Conservation (phyloP, 495 filamentous ascomycete species). For the Cairneyella variabilis region DNA sequence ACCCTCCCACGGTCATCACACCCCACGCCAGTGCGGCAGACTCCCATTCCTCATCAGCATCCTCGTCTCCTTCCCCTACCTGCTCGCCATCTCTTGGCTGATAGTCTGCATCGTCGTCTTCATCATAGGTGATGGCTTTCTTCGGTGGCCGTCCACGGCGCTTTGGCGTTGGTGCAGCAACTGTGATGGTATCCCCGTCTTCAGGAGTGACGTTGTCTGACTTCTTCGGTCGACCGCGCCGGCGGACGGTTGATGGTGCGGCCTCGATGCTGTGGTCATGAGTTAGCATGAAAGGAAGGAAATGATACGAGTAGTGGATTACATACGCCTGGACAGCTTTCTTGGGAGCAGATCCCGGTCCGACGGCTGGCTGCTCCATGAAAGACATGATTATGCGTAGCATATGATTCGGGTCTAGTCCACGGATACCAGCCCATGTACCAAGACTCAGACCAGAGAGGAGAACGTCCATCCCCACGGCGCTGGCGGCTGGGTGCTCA, state of each 20-base stretch:
- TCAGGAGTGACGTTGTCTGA: not conserved
- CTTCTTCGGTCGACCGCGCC: slow-evolving; percentile 4
- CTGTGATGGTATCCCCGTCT: not conserved
- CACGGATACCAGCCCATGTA: slow-evolving; percentile 48
- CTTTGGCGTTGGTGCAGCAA: not conserved
- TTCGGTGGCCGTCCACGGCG: slow-evolving; percentile 26
- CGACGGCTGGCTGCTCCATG: slow-evolving; percentile 11
- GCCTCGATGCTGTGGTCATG: not conserved
- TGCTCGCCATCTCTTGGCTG: slow-evolving; percentile 23
- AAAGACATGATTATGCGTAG: slow-evolving; percentile 7
- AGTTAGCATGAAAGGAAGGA: not conserved
- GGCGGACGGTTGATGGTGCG: slow-evolving; percentile 2
- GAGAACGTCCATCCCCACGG: slow-evolving; percentile 46
- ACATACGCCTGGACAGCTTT: slow-evolving; percentile 12
- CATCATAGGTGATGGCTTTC: slow-evolving; percentile 16
- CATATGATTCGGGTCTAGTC: slow-evolving; percentile 40
- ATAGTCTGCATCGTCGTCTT: slow-evolving; percentile 19
- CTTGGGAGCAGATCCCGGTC: slow-evolving; percentile 3
- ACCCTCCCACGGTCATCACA: slow-evolving; percentile 35
- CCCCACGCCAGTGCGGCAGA: slow-evolving; percentile 41
- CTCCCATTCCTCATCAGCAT: slow-evolving; percentile 41
- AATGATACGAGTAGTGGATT: not conserved
- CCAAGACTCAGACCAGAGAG: slow-evolving; percentile 47
- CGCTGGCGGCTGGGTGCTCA: slow-evolving; percentile 46
- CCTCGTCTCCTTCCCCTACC: slow-evolving; percentile 17